Evolutionary conservation across 805 yeast species (phyloP), one percentile per base, ranked within the genome.

Genomic region (Lachancea quebecensis): DNA sequence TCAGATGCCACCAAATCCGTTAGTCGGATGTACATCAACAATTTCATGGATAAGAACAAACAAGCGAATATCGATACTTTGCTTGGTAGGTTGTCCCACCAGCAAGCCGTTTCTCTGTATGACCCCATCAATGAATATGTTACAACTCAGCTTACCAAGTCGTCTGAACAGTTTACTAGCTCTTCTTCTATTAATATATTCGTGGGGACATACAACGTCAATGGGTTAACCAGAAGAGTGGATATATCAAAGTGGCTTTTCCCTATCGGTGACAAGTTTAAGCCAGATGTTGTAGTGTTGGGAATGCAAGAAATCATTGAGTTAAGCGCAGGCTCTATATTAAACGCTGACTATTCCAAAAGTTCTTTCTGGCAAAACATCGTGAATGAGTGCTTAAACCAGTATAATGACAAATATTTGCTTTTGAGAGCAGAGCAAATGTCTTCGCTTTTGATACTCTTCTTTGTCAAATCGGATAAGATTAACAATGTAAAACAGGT

Each of bases 1-100:
- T 85, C 96, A 0, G 99, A 93, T 67, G 96, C 95, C 3, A 89
- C 98, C 1, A 93, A 93, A 65, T 87, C 96, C 0, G 96, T 93
- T 8, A 82, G 95, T 35, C 74, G 99, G 65, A 81, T 93, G 78
- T 93, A 93, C 63, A 91, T 93, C 61, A 93, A 93, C 67, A 91
- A 95, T 51, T 93, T 93, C 66, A 90, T 88, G 57, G 99, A 93
- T 66, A 85, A 85, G 55, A 82, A 81, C 36, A 85, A 89, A 50
- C 99, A 93, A 60, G 77, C 79, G n/a, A 85, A 89, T 1, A 90
- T 90, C 50, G 99, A 91, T 61, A 72, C 85, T 4, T 66, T 91
- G 36, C 72, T 93, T 30, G 99, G 99, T 1, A 77, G 88, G 49
- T 75, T 83, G 39, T 82, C 84, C 12, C 78, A 80, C 37, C 91